Base-by-base conservation (phyloP, 768 basidiomycete genomes). In the Dacryopinax primogenitus region DNA sequence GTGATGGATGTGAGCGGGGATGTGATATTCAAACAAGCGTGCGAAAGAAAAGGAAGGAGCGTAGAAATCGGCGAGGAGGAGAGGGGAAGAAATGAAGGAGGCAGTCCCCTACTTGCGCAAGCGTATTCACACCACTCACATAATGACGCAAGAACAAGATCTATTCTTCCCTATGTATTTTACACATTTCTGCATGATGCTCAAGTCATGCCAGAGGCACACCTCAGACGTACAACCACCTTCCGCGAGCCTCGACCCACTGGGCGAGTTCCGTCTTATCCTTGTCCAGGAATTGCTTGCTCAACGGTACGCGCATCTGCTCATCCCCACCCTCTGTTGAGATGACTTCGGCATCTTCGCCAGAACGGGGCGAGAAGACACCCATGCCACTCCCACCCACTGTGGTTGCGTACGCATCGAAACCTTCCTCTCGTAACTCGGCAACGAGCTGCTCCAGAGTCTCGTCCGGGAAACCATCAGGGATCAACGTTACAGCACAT, bases 351-450 rank as follows among this genome's bases (percentile, higher is more conserved):
- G 13, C 51, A 26, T 67, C 62, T 30, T 81, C 79, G 66, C 78
- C 77, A 32, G 74, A 72, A 69, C 82, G 81, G 26, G 83, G 84
- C 2, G 86, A 85, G 70, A 92, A 79, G 69, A 99, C 82, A 67
- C 95, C 95, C 18, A 95, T 81, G 11, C 95, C 95, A 69, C 85
- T 86, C 65, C 96, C 96, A 16, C 96, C 96, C 62, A 99, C 90
- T 65, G 89, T 83, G 35, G 95, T 94, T 69, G 91, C 79, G 80
- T 98, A 93, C 30, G 91, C 86, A 68, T 84, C 81, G 78, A 87
- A 96, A 65, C 82, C 83, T 63, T 82, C 81, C 67, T 78, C 77
- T 69, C 78, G 75, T 69, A 97, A 83, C 9, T 79, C 79, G 21
- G 76, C 73, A 44, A 84, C 79, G 70, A 97, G 82, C 67, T 79